Evolutionary conservation across 2,329 filamentous ascomycete genomes (phyloP).

Genomic region (Ophiognomonia clavigignenti-juglandacearum): DNA sequence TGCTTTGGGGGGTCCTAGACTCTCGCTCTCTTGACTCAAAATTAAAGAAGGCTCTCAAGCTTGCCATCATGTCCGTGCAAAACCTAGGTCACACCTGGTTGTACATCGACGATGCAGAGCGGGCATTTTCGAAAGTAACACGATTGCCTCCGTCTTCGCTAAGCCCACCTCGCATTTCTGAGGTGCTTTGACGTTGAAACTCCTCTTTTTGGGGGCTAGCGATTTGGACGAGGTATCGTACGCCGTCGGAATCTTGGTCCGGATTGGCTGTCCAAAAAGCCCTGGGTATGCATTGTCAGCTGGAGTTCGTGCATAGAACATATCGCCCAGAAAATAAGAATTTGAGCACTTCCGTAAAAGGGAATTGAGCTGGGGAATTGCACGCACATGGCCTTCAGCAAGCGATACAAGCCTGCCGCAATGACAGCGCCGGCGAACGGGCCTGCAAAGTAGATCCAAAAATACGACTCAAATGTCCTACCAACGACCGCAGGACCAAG

Average conservation of each 20-base stretch:
- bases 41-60: too few relatives aligned
- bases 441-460: constrained; percentile 48
- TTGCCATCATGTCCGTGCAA: too few relatives aligned
- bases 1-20: too few relatives aligned
- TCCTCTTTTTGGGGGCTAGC: neutral
- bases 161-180: neutral
- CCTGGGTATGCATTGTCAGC: neutral
- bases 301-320: neutral
- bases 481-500: constrained; percentile 39
- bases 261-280: constrained; percentile 27
- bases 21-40: too few relatives aligned
- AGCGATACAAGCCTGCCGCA: constrained; percentile 32
- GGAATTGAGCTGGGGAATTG: neutral
- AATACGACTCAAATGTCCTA: constrained; percentile 33
- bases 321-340: neutral
- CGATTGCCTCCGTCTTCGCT: too few relatives aligned
- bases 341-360: neutral
- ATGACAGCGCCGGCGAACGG: constrained; percentile 41
- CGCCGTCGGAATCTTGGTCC: constrained; percentile 19
- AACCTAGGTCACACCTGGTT: too few relatives aligned
- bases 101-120: too few relatives aligned
- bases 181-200: neutral
- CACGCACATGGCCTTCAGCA: constrained; percentile 27
- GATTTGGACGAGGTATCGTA: neutral
- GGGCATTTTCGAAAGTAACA: too few relatives aligned